A percentile compares a stretch with the other conserved stretches of the same genome.
phyloP scores from a whole-genome alignment of 768 basidiomycete genomes.

The Krasilnikovozyma curviuscula region DNA sequence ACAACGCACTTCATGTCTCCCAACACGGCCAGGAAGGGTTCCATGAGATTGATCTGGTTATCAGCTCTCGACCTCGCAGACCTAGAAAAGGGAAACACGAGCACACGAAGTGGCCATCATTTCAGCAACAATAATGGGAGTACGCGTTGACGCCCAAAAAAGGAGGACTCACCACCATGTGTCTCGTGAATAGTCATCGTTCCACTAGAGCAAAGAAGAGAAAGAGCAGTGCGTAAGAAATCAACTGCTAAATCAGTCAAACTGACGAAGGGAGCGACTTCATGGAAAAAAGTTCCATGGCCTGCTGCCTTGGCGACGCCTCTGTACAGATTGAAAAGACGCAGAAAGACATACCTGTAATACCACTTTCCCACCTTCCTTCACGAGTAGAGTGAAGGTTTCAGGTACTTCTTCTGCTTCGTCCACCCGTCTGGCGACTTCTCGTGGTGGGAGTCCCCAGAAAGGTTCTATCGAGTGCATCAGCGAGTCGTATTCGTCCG shows the following conservation, averaged over 20 bases:
- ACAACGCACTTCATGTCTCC: conserved; percentile 22
- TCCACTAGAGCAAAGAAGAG: conserved; percentile 16
- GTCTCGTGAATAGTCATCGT: conserved; percentile 27
- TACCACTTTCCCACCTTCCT: conserved; percentile 25
- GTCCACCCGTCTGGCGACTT: conserved; percentile 20
- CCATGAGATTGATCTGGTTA: conserved; percentile 28
- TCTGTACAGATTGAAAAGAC: too few species aligned
- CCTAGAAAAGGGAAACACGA: neutral
- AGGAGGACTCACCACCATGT: conserved; percentile 19
- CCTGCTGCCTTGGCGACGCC: too few species aligned
- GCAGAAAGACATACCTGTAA: conserved; percentile 14
- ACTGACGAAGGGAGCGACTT: too few species aligned
- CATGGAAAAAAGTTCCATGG: too few species aligned
- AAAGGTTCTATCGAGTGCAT: conserved; percentile 25
- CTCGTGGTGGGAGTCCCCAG: conserved; percentile 22
- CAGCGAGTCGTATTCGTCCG: conserved; percentile 24
- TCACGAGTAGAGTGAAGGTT: conserved; percentile 26
- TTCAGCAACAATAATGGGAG: neutral
- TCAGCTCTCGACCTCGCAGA: conserved; percentile 25
- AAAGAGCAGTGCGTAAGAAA: neutral
- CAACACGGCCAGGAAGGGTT: conserved; percentile 23
- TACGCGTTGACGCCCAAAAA: neutral
- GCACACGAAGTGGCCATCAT: neutral
- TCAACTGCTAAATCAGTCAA: neutral
- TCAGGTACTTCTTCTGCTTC: conserved; percentile 25